Percentiles rank a stretch among this genome's conserved stretches.
phyloP scores from a whole-genome alignment of 106 monocot species.

The Phalaenopsis aphrodite region DNA sequence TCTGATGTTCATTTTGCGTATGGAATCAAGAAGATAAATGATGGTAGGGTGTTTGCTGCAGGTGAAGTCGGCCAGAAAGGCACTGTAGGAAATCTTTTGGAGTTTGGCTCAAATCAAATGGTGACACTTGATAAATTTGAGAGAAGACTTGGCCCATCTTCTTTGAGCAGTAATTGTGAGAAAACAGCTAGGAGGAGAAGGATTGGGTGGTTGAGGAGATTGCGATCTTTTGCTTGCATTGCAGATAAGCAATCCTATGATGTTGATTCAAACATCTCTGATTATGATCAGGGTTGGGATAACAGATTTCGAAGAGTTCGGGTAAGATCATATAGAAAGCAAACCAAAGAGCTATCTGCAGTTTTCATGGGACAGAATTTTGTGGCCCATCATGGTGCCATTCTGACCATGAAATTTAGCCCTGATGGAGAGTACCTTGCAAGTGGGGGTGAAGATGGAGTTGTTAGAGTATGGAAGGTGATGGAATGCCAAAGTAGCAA shows the following conservation, averaged over 20 bases:
- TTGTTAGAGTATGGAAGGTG: constrained; percentile 68
- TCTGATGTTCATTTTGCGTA: constrained; percentile 14
- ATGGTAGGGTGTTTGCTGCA: constrained; percentile 24
- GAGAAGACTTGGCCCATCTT: constrained; percentile 19
- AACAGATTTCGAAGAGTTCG: constrained; percentile 28
- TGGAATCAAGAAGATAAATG: constrained; percentile 42
- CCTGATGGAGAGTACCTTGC: constrained; percentile 62
- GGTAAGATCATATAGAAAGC: constrained; percentile 34
- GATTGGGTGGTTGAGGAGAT: constrained; percentile 50
- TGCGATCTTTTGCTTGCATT: constrained; percentile 50
- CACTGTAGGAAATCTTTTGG: constrained; percentile 14
- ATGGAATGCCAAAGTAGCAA: constrained; percentile 17
- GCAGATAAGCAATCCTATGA: constrained; percentile 31
- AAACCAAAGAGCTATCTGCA: constrained; percentile 58
- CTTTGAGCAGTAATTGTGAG: constrained; percentile 10
- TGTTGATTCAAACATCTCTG: constrained; percentile 1
- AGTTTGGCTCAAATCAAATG: constrained; percentile 27
- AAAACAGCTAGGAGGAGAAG: constrained; percentile 20
- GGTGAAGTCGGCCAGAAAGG: constrained; percentile 22
- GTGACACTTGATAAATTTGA: constrained; percentile 26
- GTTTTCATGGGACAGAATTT: constrained; percentile 48
- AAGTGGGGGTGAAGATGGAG: constrained; percentile 73
- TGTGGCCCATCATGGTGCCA: constrained; percentile 58
- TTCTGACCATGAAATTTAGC: constrained; percentile 71
- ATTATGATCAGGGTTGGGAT: constrained; percentile 7